A percentile compares a stretch with the other conserved stretches of the same genome.
phyloP scores from a whole-genome alignment of 257 asterid genomes.

The Solanum tacnaense region DNA sequence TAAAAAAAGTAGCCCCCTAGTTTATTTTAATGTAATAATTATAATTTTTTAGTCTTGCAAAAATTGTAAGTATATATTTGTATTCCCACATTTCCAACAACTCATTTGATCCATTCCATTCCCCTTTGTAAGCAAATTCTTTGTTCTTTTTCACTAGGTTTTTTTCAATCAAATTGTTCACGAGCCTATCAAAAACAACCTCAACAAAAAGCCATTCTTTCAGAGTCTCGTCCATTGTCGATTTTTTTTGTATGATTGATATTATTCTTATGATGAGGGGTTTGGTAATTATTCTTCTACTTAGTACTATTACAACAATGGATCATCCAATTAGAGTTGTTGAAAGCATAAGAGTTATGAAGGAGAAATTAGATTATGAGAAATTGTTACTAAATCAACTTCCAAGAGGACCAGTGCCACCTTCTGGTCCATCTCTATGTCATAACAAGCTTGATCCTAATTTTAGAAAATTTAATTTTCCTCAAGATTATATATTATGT shows the following conservation, averaged over 20 bases:
- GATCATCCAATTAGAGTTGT: conserved; percentile 14
- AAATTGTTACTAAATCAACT: conserved; percentile 24
- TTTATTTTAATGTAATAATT: not conserved
- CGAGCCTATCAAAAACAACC: not conserved
- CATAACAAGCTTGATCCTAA: conserved; percentile 36
- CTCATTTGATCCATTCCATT: not conserved
- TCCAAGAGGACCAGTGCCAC: conserved; percentile 64
- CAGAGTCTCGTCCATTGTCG: not conserved
- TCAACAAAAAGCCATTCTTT: not conserved
- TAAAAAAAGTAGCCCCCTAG: not conserved
- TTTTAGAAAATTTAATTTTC: conserved; percentile 3
- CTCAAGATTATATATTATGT: conserved; percentile 18
- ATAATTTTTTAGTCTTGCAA: not conserved
- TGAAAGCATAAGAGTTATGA: conserved; percentile 19
- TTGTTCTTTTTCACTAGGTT: not conserved
- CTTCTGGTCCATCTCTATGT: conserved; percentile 54
- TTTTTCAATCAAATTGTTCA: not conserved
- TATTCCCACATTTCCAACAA: not conserved
- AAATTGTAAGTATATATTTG: not conserved
- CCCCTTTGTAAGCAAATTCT: not conserved
- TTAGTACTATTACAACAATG: not conserved
- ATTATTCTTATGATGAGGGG: not conserved
- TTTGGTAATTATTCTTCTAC: conserved; percentile 12
- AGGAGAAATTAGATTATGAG: not conserved
- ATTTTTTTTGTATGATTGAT: not conserved